Conservation (phyloP, 345 rosid species). For the Kernera saxatilis region DNA sequence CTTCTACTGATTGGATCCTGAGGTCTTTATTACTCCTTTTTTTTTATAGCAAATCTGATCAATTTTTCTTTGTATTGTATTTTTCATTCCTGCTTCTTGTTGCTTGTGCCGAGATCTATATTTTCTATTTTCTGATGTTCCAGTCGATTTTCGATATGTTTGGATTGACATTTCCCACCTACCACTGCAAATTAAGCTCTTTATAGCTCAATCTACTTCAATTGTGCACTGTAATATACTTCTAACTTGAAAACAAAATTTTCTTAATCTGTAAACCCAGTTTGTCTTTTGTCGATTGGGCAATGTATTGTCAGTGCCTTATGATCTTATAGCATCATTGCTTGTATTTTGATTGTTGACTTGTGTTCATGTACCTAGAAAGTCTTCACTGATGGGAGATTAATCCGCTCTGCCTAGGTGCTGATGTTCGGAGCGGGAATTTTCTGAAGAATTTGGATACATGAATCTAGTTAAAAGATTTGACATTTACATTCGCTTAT, state of each 20-base stretch:
- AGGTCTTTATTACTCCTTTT: background rate
- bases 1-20: conserved; percentile 4
- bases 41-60: background rate
- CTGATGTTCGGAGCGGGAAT: background rate
- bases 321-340: background rate
- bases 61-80: background rate
- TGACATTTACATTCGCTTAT: background rate
- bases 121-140: background rate
- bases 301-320: background rate
- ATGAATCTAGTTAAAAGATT: background rate
- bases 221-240: background rate
- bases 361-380: conserved; percentile 2
- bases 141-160: background rate
- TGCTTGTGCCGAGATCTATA: conserved; percentile 12
- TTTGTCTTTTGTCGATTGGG: background rate
- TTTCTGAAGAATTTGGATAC: background rate
- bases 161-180: background rate
- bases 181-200: background rate
- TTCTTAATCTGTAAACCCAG: background rate
- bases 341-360: background rate
- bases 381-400: background rate
- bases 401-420: background rate
- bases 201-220: conserved; percentile 1
- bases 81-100: background rate
- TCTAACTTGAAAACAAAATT: background rate